Percentiles rank a stretch among this genome's conserved stretches.
These are phyloP conservation scores for Carpinus fangiana DNA, from an alignment of 306 rosid genomes.

Conservation along the genomic window DNA sequence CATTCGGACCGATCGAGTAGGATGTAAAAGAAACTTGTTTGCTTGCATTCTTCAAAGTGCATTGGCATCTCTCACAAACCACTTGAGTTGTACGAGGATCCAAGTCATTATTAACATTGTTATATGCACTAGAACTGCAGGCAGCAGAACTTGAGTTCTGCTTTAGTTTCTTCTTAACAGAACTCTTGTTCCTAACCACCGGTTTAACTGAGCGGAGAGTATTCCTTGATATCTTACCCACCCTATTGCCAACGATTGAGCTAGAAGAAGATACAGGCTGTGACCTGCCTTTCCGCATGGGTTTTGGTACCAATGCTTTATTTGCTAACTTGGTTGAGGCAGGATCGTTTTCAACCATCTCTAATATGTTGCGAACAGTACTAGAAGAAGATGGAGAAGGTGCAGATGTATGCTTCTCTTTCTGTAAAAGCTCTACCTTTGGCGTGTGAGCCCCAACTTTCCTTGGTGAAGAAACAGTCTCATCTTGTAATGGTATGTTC, in stretches of 20 bases:
- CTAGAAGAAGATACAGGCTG: constrained; percentile 63
- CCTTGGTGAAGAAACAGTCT: constrained; percentile 35
- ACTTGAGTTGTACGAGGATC: constrained; percentile 49
- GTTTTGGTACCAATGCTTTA: constrained; percentile 48
- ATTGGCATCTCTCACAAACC: constrained; percentile 84
- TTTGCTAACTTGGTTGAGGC: constrained; percentile 49
- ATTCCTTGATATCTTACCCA: constrained; percentile 57
- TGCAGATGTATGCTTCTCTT: constrained; percentile 41
- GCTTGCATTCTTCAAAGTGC: constrained; percentile 49
- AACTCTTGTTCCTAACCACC: constrained; percentile 65
- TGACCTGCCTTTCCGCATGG: constrained; percentile 60
- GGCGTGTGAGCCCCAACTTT: constrained; percentile 44
- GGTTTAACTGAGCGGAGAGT: constrained; percentile 57
- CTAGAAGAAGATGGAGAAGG: constrained; percentile 30
- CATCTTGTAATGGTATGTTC: constrained; percentile 31
- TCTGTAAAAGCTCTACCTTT: constrained; percentile 30
- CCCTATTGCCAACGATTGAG: constrained; percentile 46
- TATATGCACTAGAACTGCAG: constrained; percentile 38
- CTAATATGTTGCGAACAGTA: constrained; percentile 36
- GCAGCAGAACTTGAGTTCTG: constrained; percentile 52
- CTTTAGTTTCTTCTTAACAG: constrained; percentile 65
- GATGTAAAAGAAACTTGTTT: constrained; percentile 35
- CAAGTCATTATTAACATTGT: constrained; percentile 42
- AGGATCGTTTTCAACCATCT: constrained; percentile 40
- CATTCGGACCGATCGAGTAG: constrained; percentile 35